Base-by-base conservation (phyloP, 805 yeast species). In the Scheffersomyces spartinae region DNA sequence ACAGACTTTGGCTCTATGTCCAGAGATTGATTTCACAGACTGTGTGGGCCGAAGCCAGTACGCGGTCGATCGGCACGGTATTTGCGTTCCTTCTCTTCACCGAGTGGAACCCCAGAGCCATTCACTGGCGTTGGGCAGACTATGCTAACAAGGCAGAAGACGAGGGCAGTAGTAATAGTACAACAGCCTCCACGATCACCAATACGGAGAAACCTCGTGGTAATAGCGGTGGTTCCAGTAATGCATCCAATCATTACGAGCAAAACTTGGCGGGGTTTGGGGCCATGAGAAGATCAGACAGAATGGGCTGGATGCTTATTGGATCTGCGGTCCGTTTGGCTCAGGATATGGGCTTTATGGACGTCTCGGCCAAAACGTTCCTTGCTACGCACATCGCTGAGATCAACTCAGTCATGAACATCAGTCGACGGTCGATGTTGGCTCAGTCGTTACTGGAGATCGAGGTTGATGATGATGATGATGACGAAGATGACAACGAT, bases 31-130 rank as follows among this genome's bases (percentile, higher is more conserved):
- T 84, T 21, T 79, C 93, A 3, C 82, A 78, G 48, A 76, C 94
- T 0, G 85, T 83, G 4, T 85, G 95, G 95, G 95, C 94, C 1
- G 95, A 83, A 44, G 91, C 94, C 1, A 75, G 82, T 31, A 80
- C 91, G 5, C 57, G 95, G 34, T 77, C 91, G 0, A 69, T 85
- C 3, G 95, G 95, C 1, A 83, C 95, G 0, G 75, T 85, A 5
- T 64, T 80, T 32, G 86, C 95, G 1, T 82, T 86, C 43, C 51
- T 86, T 25, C 56, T 86, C 10, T 77, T 83, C 39, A 81, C 95
- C 0, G 96, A 88, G 48, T 86, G 97, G 97, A 84, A 85, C 39
- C 95, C 95, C 3, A 59, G 95, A 27, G 94, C 95, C 3, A 84
- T 85, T 32, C 95, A 85, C 48, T 78, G 85, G 77, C 56, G 84